These are phyloP conservation scores for Willaertia magna DNA, from an alignment of 208 protist genomes.

Conservation along the genomic window DNA sequence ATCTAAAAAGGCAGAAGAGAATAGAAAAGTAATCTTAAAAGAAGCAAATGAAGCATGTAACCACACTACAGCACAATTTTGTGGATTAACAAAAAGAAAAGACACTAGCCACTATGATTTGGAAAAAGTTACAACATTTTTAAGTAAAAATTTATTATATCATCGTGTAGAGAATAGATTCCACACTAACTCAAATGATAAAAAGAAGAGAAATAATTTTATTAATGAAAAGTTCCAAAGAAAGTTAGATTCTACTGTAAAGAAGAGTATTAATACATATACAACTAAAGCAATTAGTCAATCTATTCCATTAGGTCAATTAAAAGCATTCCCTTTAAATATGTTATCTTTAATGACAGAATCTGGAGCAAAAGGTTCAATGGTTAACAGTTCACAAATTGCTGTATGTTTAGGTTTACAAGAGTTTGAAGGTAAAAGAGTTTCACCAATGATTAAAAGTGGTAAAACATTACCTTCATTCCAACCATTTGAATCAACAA, in stretches of 20 bases:
- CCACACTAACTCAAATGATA: not conserved
- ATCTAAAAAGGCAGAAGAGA: conserved; percentile 39
- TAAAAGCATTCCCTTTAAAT: conserved; percentile 88
- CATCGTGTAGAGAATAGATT: no score
- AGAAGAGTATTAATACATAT: conserved; percentile 1
- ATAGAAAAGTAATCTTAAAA: conserved; percentile 44
- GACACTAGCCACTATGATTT: not conserved
- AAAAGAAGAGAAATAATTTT: not conserved
- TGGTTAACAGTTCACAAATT: conserved; percentile 97
- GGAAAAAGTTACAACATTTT: not conserved
- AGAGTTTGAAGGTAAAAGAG: conserved; percentile 92
- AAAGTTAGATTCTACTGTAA: conserved; percentile 14
- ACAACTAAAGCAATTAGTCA: conserved; percentile 8
- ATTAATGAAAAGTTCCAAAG: not conserved
- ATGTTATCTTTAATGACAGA: conserved; percentile 94
- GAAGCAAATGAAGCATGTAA: conserved; percentile 48
- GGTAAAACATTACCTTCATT: conserved; percentile 90
- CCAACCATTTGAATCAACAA: conserved; percentile 51
- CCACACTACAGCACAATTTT: not conserved
- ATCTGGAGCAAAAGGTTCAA: conserved; percentile 94
- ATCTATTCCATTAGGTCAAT: not conserved
- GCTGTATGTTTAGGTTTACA: conserved; percentile 87
- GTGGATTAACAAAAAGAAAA: not conserved
- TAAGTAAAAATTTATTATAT: not conserved
- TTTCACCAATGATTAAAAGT: conserved; percentile 75